Conservation (phyloP, 768 basidiomycete genomes). For the Boletus eberwhitei region DNA sequence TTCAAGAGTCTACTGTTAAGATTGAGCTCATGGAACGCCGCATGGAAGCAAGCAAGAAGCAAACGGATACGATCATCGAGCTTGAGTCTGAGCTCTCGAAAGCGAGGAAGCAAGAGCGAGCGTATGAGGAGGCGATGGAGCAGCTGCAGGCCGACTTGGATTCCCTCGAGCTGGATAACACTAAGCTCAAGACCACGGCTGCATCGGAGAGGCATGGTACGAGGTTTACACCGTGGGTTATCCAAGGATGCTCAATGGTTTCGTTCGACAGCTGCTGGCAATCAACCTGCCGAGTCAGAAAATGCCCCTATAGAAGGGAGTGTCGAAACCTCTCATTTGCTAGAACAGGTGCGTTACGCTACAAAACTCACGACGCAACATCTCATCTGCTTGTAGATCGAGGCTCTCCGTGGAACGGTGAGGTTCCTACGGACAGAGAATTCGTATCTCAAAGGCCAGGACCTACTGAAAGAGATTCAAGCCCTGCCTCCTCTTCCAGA, state of each 20-base stretch:
- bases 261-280: slow-evolving; percentile 38
- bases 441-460: slow-evolving; percentile 88
- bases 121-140: slow-evolving; percentile 92
- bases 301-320: slow-evolving; percentile 70
- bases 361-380: background rate
- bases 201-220: slow-evolving; percentile 70
- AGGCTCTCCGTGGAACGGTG: slow-evolving; percentile 86
- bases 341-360: slow-evolving; percentile 67
- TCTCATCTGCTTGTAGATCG: slow-evolving; percentile 53
- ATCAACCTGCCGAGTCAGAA: slow-evolving; percentile 56
- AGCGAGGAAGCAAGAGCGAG: slow-evolving; percentile 81
- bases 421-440: slow-evolving; percentile 94
- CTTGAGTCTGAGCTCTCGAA: slow-evolving; percentile 80
- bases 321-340: slow-evolving; percentile 80
- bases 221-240: slow-evolving; percentile 12
- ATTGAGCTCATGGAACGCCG: slow-evolving; percentile 94
- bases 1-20: slow-evolving; percentile 88
- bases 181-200: slow-evolving; percentile 67
- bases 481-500: slow-evolving; percentile 63
- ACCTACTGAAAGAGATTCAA: slow-evolving; percentile 80
- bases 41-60: slow-evolving; percentile 87
- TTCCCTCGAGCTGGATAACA: slow-evolving; percentile 81
- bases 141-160: slow-evolving; percentile 89
- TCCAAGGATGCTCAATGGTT: background rate
- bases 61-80: slow-evolving; percentile 77